Percentiles rank a stretch among this genome's conserved stretches.
These are phyloP conservation scores for Plasmopara halstedii DNA, from an alignment of 352 stramenopile species.

Conservation along the genomic window DNA sequence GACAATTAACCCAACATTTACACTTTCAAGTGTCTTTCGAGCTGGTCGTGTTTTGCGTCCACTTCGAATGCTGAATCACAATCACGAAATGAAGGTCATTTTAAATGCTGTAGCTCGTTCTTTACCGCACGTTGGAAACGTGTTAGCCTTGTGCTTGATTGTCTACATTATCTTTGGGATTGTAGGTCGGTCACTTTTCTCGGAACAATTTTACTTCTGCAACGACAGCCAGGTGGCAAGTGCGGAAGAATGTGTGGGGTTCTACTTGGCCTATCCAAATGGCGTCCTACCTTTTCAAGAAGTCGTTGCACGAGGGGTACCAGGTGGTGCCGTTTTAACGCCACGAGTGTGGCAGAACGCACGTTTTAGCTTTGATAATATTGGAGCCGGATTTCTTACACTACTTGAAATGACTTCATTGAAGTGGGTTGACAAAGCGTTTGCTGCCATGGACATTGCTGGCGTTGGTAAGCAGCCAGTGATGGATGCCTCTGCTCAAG, in stretches of 20 bases:
- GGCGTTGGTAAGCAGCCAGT: constrained; percentile 37
- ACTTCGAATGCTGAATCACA: constrained; percentile 66
- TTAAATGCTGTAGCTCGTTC: constrained; percentile 59
- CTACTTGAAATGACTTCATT: constrained; percentile 76
- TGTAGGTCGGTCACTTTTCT: constrained; percentile 59
- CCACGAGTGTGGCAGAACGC: constrained; percentile 61
- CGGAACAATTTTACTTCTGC: constrained; percentile 55
- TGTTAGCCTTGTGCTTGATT: constrained; percentile 60
- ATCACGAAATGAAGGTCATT: constrained; percentile 74
- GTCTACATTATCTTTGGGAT: constrained; percentile 77
- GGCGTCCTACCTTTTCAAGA: constrained; percentile 45
- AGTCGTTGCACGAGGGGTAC: constrained; percentile 24
- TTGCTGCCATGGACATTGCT: constrained; percentile 67
- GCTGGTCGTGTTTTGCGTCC: constrained; percentile 57
- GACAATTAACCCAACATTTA: constrained; percentile 30
- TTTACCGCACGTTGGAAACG: constrained; percentile 63
- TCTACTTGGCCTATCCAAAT: constrained; percentile 41
- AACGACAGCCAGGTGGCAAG: constrained; percentile 39
- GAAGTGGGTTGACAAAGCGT: constrained; percentile 75
- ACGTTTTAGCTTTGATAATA: constrained; percentile 76
- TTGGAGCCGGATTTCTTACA: constrained; percentile 51
- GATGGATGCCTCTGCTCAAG: constrained; percentile 33
- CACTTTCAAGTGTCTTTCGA: constrained; percentile 49
- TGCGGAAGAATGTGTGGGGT: constrained; percentile 44
- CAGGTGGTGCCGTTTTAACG: constrained; percentile 35